phyloP scores from a whole-genome alignment of 1,284 basidiomycete genomes.

The Cutaneotrichosporon mucoides region DNA sequence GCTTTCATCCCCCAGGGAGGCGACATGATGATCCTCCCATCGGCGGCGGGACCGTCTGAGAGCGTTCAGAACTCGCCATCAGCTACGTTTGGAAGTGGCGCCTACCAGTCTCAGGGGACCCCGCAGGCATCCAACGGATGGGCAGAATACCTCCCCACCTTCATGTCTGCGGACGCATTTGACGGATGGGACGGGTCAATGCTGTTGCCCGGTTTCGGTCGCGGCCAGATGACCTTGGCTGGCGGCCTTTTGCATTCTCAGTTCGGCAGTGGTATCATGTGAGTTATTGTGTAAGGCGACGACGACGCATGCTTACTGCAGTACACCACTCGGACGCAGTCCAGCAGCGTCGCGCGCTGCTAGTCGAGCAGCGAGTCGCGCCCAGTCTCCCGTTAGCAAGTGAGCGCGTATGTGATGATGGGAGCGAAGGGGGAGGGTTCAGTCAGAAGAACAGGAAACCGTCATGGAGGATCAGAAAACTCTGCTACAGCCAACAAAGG shows the following conservation, averaged over 20 bases:
- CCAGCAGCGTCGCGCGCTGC: slow-evolving; percentile 18
- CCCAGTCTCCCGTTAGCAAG: slow-evolving; percentile 11
- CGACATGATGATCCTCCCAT: slow-evolving; percentile 48
- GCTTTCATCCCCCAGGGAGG: slow-evolving; percentile 45
- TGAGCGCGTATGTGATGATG: neutral
- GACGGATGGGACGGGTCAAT: slow-evolving; percentile 48
- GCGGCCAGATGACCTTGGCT: slow-evolving; percentile 46
- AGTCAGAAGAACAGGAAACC: too few species aligned
- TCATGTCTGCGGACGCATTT: slow-evolving; percentile 46
- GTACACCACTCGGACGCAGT: slow-evolving; percentile 33
- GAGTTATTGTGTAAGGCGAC: slow-evolving; percentile 22
- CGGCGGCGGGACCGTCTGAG: slow-evolving; percentile 41
- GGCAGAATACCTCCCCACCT: slow-evolving; percentile 45
- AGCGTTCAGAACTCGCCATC: slow-evolving; percentile 39
- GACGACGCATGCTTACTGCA: slow-evolving; percentile 9
- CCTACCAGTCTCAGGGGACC: slow-evolving; percentile 15
- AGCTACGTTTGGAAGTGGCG: slow-evolving; percentile 8
- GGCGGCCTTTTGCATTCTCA: slow-evolving; percentile 47
- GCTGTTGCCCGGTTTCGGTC: slow-evolving; percentile 47
- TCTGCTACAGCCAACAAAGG: neutral
- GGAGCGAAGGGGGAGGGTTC: too few species aligned
- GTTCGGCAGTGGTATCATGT: slow-evolving; percentile 50
- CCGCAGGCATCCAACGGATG: slow-evolving; percentile 32
- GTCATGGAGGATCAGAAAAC: neutral
- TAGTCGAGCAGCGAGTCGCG: slow-evolving; percentile 15